Conservation (phyloP, 306 rosid species). For the Boehmeria nivea region DNA sequence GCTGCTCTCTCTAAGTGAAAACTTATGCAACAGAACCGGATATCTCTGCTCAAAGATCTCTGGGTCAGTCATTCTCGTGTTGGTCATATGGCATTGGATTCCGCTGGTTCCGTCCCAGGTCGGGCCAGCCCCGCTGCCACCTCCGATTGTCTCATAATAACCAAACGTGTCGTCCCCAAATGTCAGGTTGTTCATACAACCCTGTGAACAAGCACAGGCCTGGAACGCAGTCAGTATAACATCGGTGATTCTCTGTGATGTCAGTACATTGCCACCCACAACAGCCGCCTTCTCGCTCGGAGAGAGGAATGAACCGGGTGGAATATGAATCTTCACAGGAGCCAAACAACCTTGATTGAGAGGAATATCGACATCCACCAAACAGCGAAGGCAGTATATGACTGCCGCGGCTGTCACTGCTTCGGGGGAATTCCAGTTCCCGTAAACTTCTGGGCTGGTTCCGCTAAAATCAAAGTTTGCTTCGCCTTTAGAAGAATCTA, state of each 20-base stretch:
- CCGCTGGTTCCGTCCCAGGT: constrained; percentile 93
- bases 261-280: constrained; percentile 89
- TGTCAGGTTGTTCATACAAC: constrained; percentile 96
- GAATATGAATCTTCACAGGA: constrained; percentile 86
- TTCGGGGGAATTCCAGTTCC: constrained; percentile 94
- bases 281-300: constrained; percentile 91
- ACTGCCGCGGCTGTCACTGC: constrained; percentile 96
- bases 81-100: constrained; percentile 93
- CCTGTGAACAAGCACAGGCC: constrained; percentile 97
- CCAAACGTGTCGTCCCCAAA: constrained; percentile 92
- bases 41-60: constrained; percentile 91
- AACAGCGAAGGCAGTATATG: constrained; percentile 78
- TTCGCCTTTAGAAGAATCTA: constrained; percentile 76
- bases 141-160: constrained; percentile 93
- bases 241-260: constrained; percentile 92
- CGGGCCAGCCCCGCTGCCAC: constrained; percentile 96
- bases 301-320: constrained; percentile 84
- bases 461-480: constrained; percentile 72
- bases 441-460: constrained; percentile 85
- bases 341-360: constrained; percentile 97
- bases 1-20: constrained; percentile 68
- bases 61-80: constrained; percentile 89
- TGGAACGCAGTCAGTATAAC: constrained; percentile 85
- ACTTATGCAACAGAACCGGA: constrained; percentile 74
- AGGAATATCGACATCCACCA: constrained; percentile 90